A percentile compares a stretch with the other conserved stretches of the same genome.
phyloP scores from a whole-genome alignment of 371 early-diverging fungal species.

The Syncephalastrum racemosum region DNA sequence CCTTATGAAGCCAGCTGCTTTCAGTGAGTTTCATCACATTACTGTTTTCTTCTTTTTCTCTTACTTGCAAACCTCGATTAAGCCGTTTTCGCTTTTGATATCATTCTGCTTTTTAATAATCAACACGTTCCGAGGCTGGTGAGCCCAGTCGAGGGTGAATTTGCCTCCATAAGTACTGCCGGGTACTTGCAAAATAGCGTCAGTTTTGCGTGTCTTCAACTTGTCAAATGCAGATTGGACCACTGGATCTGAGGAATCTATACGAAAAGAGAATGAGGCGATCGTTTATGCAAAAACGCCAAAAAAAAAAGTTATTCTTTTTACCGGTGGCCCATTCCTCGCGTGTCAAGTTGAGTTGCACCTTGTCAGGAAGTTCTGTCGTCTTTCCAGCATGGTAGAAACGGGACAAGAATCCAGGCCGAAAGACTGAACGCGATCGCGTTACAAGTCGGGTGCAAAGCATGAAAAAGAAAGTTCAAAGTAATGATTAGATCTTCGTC shows the following conservation, averaged over 20 bases:
- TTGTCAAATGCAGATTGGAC: conserved; percentile 15
- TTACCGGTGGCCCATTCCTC: conserved; percentile 21
- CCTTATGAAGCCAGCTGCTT: conserved; percentile 63
- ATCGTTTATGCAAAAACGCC: background rate
- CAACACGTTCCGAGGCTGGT: conserved; percentile 70
- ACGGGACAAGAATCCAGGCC: no score
- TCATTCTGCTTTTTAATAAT: conserved; percentile 81
- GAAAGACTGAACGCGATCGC: no score
- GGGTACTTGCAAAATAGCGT: conserved; percentile 55
- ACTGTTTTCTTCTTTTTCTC: conserved; percentile 7
- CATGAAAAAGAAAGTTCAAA: no score
- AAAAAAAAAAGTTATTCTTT: background rate
- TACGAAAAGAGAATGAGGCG: conserved; percentile 1
- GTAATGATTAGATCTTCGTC: no score
- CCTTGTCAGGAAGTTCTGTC: conserved; percentile 18
- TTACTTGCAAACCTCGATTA: conserved; percentile 66
- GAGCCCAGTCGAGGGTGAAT: conserved; percentile 62
- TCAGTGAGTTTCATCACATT: background rate
- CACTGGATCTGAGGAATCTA: conserved; percentile 6
- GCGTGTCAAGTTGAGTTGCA: conserved; percentile 16
- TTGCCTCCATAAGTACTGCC: conserved; percentile 64
- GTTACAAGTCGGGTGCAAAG: no score
- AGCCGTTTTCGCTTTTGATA: conserved; percentile 61
- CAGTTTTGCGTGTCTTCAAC: conserved; percentile 25
- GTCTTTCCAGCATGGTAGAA: conserved; percentile 9